A percentile compares a stretch with the other conserved stretches of the same genome.
These are phyloP conservation scores for Lumnitzera racemosa DNA, from an alignment of 345 rosid genomes.

Conservation along the genomic window DNA sequence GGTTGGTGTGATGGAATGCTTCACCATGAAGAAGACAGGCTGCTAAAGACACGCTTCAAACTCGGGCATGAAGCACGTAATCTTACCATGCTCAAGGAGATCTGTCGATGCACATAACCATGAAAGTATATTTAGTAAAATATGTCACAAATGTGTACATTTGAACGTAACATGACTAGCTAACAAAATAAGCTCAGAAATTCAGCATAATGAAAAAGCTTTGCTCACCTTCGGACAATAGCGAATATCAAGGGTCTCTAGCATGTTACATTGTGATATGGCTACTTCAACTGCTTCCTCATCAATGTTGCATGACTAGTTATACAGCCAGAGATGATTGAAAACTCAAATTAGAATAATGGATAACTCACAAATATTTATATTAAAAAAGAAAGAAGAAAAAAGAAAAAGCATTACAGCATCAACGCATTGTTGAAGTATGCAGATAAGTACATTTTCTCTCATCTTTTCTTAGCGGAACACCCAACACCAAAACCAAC, in stretches of 20 bases:
- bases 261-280: conserved; percentile 60
- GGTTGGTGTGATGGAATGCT: background rate
- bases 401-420: background rate
- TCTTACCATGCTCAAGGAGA: conserved; percentile 64
- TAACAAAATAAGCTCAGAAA: background rate
- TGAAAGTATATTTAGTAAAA: background rate
- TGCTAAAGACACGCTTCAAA: conserved; percentile 78
- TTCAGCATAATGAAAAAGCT: background rate
- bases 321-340: no score
- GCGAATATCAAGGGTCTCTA: conserved; percentile 95
- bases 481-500: no score
- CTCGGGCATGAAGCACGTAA: conserved; percentile 62
- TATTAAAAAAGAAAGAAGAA: no score
- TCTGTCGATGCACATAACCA: conserved; percentile 22
- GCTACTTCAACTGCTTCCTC: conserved; percentile 74
- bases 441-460: no score
- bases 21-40: conserved; percentile 23
- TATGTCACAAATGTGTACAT: no score
- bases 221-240: conserved; percentile 75
- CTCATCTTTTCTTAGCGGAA: no score
- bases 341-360: conserved; percentile 11
- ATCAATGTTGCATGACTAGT: conserved; percentile 68
- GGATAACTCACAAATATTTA: background rate
- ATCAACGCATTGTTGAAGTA: background rate
- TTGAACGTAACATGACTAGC: background rate